phyloP scores from a whole-genome alignment of 2,329 filamentous ascomycete species.

The Cladosporium sp. region DNA sequence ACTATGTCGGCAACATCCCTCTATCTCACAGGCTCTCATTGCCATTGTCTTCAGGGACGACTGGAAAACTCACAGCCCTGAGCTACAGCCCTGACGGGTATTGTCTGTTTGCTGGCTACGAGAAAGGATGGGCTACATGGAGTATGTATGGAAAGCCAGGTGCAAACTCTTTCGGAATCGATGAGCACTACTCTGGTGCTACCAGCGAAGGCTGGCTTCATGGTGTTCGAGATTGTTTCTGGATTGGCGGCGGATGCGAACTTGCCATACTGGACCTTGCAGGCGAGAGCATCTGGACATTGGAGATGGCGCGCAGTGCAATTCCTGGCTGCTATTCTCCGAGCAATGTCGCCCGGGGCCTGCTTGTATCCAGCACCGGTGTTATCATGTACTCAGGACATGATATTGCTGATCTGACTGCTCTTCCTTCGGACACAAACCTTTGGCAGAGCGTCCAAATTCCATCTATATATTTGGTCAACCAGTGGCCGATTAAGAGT shows the following conservation, averaged over 20 bases:
- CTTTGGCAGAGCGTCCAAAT: slow-evolving; percentile 94
- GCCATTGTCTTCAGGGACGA: slow-evolving; percentile 65
- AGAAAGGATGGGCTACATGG: slow-evolving; percentile 93
- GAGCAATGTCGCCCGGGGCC: slow-evolving; percentile 83
- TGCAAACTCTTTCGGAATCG: slow-evolving; percentile 76
- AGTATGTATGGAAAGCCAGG: slow-evolving; percentile 94
- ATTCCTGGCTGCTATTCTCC: slow-evolving; percentile 88
- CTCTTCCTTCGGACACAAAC: slow-evolving; percentile 86
- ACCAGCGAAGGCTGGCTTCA: slow-evolving; percentile 84
- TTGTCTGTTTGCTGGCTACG: slow-evolving; percentile 90
- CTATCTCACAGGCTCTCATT: slow-evolving; percentile 75
- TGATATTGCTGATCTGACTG: slow-evolving; percentile 84
- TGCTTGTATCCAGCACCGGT: slow-evolving; percentile 83
- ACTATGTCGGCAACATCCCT: slow-evolving; percentile 91
- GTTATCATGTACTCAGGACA: slow-evolving; percentile 93
- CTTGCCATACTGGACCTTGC: slow-evolving; percentile 68
- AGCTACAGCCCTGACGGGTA: slow-evolving; percentile 94
- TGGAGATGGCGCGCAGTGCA: slow-evolving; percentile 95
- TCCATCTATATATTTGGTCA: slow-evolving; percentile 77
- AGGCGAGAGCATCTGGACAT: slow-evolving; percentile 77
- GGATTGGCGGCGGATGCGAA: slow-evolving; percentile 86
- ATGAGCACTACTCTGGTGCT: slow-evolving; percentile 60
- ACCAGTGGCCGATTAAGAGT: slow-evolving; percentile 90
- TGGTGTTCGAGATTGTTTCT: slow-evolving; percentile 74
- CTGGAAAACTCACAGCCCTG: slow-evolving; percentile 72